These are phyloP conservation scores for Nothophaeocryptopus gaeumannii DNA, from an alignment of 2,329 filamentous ascomycete genomes.

Conservation along the genomic window DNA sequence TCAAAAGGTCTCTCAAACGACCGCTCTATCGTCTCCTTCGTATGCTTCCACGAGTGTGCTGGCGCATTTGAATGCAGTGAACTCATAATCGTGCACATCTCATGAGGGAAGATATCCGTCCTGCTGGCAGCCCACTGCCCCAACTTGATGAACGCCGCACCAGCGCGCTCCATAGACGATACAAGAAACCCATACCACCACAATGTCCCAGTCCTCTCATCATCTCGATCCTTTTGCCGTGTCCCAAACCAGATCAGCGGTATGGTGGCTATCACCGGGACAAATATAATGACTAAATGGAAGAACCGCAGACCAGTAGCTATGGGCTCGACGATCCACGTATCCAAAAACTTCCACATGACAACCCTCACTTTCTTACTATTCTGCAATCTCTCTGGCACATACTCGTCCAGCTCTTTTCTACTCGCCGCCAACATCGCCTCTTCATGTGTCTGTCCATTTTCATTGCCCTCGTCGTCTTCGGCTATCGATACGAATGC, in stretches of 20 bases:
- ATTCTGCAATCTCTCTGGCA: slow-evolving; percentile 61
- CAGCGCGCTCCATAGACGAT: slow-evolving; percentile 83
- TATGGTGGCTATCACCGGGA: slow-evolving; percentile 78
- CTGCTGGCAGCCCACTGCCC: slow-evolving; percentile 98
- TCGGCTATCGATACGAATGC: slow-evolving; percentile 60
- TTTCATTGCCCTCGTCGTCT: slow-evolving; percentile 42
- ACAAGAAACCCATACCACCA: slow-evolving; percentile 96
- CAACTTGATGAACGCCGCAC: slow-evolving; percentile 96
- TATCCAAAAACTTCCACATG: slow-evolving; percentile 65
- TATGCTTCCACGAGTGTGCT: slow-evolving; percentile 78
- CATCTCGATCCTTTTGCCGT: slow-evolving; percentile 61
- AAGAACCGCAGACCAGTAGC: slow-evolving; percentile 85
- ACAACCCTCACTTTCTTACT: slow-evolving; percentile 58
- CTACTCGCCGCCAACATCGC: slow-evolving; percentile 84
- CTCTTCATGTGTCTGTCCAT: slow-evolving; percentile 68
- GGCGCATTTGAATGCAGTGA: slow-evolving; percentile 92
- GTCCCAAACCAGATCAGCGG: slow-evolving; percentile 78
- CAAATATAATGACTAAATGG: slow-evolving; percentile 82
- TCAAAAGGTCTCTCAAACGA: slow-evolving; percentile 82
- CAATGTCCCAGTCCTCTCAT: slow-evolving; percentile 75
- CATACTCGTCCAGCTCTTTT: slow-evolving; percentile 69
- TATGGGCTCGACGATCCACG: slow-evolving; percentile 75
- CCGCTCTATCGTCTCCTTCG: slow-evolving; percentile 72
- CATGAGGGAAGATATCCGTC: slow-evolving; percentile 90
- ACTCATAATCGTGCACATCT: slow-evolving; percentile 92